Conservation (phyloP, 257 asterid genomes). For the Solanum pennellii region DNA sequence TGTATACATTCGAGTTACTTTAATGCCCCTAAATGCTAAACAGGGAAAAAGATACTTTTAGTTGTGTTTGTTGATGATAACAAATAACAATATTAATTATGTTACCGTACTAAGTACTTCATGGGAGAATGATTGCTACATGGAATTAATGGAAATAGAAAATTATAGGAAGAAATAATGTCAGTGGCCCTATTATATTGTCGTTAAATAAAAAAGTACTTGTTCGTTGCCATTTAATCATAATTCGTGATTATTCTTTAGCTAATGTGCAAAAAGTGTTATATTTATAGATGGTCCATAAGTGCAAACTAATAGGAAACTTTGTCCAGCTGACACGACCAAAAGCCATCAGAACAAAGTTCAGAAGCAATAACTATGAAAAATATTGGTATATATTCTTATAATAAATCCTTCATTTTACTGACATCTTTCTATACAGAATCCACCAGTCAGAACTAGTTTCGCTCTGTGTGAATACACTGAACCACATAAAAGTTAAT, state of each 20-base stretch:
- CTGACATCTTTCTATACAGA: not conserved
- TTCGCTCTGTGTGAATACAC: not conserved
- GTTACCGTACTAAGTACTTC: not conserved
- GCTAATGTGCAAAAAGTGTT: not conserved
- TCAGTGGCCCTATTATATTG: not conserved
- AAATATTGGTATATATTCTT: not conserved
- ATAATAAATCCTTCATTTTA: not conserved
- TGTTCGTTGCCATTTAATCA: not conserved
- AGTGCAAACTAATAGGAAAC: no score
- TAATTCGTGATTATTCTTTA: not conserved
- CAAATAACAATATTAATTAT: not conserved
- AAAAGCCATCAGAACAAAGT: slow-evolving; percentile 10
- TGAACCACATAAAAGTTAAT: not conserved
- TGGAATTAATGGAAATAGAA: not conserved
- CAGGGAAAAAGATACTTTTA: not conserved
- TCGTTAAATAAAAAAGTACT: not conserved
- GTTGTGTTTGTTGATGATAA: not conserved
- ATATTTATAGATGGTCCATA: not conserved
- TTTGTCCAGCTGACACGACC: no score
- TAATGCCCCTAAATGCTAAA: not conserved
- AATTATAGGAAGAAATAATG: not conserved
- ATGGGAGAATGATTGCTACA: not conserved
- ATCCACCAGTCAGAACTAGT: not conserved
- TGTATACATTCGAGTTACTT: not conserved
- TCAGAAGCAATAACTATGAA: slow-evolving; percentile 6